Conservation (phyloP, 495 filamentous ascomycete genomes). For the Penicillium manginii region DNA sequence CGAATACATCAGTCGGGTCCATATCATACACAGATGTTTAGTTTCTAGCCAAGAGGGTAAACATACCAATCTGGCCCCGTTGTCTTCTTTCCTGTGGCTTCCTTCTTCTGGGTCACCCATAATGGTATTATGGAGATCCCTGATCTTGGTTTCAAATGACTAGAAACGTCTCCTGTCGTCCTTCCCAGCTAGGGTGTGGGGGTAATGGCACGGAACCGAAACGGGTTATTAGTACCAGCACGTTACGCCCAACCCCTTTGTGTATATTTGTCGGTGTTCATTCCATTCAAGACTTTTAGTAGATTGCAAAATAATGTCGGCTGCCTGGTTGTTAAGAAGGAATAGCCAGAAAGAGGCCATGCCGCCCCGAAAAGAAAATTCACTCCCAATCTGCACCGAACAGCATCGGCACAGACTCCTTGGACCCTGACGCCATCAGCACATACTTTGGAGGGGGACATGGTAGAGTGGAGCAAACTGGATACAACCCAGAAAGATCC, state of each 20-base stretch:
- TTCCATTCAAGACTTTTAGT: background rate
- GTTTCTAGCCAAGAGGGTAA: background rate
- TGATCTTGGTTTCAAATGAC: too few relatives aligned
- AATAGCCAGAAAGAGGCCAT: background rate
- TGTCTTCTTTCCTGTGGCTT: background rate
- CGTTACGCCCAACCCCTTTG: too few relatives aligned
- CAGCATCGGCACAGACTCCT: background rate
- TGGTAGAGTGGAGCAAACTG: background rate
- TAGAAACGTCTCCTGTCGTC: too few relatives aligned
- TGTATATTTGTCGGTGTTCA: too few relatives aligned
- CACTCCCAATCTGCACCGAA: background rate
- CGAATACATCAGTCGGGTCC: background rate
- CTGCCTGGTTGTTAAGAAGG: background rate
- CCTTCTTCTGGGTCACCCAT: background rate
- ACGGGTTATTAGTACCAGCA: too few relatives aligned
- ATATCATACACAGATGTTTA: background rate
- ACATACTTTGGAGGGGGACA: background rate
- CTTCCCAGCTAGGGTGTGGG: too few relatives aligned
- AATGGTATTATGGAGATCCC: background rate
- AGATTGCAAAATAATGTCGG: background rate
- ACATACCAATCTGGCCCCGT: background rate
- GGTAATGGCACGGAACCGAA: too few relatives aligned
- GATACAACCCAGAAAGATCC: background rate
- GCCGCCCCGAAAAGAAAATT: constrained; percentile 1
- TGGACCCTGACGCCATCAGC: background rate